These are phyloP conservation scores for Podospora sp. DNA, from an alignment of 495 filamentous ascomycete genomes.

Conservation along the genomic window DNA sequence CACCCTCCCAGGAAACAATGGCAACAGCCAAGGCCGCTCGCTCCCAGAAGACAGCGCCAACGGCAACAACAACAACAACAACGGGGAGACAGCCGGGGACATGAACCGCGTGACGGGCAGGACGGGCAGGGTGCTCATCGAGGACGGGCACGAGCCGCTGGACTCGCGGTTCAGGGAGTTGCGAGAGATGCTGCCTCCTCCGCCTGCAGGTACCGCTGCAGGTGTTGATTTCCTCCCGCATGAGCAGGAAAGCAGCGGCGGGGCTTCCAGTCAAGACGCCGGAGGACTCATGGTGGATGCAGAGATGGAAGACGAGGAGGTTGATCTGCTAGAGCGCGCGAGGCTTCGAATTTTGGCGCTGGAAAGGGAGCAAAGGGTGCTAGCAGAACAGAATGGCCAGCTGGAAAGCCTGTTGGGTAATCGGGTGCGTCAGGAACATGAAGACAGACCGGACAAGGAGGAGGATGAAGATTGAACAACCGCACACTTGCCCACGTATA, in stretches of 20 bases:
- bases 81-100: constrained; percentile 8
- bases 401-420: constrained; percentile 8
- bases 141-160: constrained; percentile 10
- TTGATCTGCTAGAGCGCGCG: constrained; percentile 9
- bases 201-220: constrained; percentile 1
- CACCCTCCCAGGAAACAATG: constrained; percentile 2
- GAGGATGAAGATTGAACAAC: constrained; percentile 7
- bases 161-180: constrained; percentile 10
- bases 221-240: background rate
- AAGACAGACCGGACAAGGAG: constrained; percentile 8
- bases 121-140: constrained; percentile 8
- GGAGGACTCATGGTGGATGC: constrained; percentile 2
- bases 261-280: constrained; percentile 2
- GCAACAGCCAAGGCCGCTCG: constrained; percentile 8
- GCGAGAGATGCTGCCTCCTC: constrained; percentile 10
- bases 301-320: constrained; percentile 12
- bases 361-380: constrained; percentile 10
- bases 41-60: constrained; percentile 12
- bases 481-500: constrained; percentile 6
- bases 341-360: constrained; percentile 11
- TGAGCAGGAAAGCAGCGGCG: constrained; percentile 2
- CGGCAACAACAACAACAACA: constrained; percentile 3
- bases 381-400: constrained; percentile 11
- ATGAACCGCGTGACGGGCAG: constrained; percentile 7
- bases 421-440: constrained; percentile 10